Evolutionary conservation across 441 rosid species (phyloP).

Genomic region (Manihot esculenta): DNA sequence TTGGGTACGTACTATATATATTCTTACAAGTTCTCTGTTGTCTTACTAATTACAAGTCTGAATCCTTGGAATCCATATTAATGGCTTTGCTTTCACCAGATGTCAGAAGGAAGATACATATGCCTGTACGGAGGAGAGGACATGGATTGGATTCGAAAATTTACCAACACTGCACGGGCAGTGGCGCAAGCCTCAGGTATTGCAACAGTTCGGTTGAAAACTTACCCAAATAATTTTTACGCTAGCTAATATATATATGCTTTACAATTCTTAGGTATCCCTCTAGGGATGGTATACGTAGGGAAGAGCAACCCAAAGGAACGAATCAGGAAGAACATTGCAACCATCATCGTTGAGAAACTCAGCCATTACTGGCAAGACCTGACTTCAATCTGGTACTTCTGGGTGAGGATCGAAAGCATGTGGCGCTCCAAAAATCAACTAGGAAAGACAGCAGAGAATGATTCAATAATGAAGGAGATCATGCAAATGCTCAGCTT

Average conservation of each 20-base stretch:
- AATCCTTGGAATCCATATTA: too few species aligned
- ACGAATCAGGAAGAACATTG: neutral
- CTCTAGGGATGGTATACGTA: slow-evolving; percentile 61
- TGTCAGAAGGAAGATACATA: slow-evolving; percentile 49
- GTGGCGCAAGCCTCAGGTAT: slow-evolving; percentile 47
- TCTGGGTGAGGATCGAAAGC: slow-evolving; percentile 72
- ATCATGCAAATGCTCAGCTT: slow-evolving; percentile 51
- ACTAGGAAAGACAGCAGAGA: slow-evolving; percentile 23
- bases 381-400: slow-evolving; percentile 46
- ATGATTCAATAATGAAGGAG: slow-evolving; percentile 47
- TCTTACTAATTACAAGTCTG: too few species aligned
- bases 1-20: slow-evolving; percentile 44
- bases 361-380: slow-evolving; percentile 44
- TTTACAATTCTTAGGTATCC: too few species aligned
- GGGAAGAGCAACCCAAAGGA: slow-evolving; percentile 67
- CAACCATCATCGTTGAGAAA: slow-evolving; percentile 32
- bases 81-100: slow-evolving; percentile 33
- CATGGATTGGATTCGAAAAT: slow-evolving; percentile 63
- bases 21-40: too few species aligned
- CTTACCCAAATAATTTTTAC: too few species aligned
- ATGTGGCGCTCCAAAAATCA: slow-evolving; percentile 66
- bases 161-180: slow-evolving; percentile 35
- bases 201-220: too few species aligned
- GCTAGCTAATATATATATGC: too few species aligned
- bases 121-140: slow-evolving; percentile 83